Percentiles rank a stretch among this genome's conserved stretches.
Evolutionary conservation across 2,329 filamentous ascomycete genomes (phyloP).

Genomic region (Sordariomycetes sp.): DNA sequence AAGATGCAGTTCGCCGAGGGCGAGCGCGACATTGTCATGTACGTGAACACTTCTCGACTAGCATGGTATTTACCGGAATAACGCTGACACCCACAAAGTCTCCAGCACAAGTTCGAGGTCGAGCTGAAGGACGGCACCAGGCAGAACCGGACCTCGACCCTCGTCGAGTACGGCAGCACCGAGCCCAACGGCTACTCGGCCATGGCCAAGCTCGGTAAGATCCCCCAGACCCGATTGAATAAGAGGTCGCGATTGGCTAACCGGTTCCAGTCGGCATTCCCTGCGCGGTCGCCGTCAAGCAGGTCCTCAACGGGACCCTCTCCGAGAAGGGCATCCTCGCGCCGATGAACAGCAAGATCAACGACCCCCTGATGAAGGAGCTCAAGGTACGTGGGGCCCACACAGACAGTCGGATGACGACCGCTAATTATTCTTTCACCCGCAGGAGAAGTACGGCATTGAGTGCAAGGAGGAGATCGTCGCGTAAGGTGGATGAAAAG

Average conservation of each 20-base stretch:
- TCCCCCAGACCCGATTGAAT: neutral
- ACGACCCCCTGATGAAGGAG: slow-evolving; percentile 64
- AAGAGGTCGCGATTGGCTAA: neutral
- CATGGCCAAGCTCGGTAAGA: slow-evolving; percentile 61
- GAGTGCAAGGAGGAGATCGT: neutral
- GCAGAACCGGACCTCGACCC: slow-evolving; percentile 70
- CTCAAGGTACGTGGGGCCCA: slow-evolving; percentile 38
- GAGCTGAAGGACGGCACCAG: slow-evolving; percentile 69
- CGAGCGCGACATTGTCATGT: slow-evolving; percentile 73
- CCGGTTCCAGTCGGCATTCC: slow-evolving; percentile 49
- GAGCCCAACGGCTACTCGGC: slow-evolving; percentile 67
- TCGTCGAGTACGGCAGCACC: slow-evolving; percentile 63
- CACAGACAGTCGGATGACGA: neutral
- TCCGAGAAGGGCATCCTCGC: slow-evolving; percentile 65
- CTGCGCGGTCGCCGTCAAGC: slow-evolving; percentile 54
- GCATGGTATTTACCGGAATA: too few species aligned
- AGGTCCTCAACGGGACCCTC: slow-evolving; percentile 67
- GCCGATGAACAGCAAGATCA: slow-evolving; percentile 63
- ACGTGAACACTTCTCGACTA: neutral
- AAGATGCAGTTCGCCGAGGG: slow-evolving; percentile 82
- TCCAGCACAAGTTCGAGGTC: slow-evolving; percentile 77
- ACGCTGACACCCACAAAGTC: slow-evolving; percentile 11
- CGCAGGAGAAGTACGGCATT: neutral
- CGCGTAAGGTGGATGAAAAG: neutral
- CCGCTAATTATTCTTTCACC: neutral